Percentiles rank a stretch among this genome's conserved stretches.
Conservation (phyloP, 169 alveolate species). For the Plasmodium reichenowi region DNA sequence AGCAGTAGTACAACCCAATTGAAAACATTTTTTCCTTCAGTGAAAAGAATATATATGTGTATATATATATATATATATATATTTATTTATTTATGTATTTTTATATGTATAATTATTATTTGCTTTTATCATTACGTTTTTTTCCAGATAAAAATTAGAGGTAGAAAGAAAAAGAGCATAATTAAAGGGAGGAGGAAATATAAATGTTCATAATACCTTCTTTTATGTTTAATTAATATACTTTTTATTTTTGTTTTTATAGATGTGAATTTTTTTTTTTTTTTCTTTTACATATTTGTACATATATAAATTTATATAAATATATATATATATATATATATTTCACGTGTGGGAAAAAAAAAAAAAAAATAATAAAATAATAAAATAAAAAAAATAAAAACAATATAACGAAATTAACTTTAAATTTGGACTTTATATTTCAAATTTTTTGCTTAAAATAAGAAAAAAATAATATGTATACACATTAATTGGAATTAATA, state of each 20-base stretch:
- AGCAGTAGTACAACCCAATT: constrained; percentile 3
- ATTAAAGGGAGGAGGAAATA: constrained; percentile 8
- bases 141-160: constrained; percentile 28
- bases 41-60: no score
- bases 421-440: constrained; percentile 17
- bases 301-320: not conserved
- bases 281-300: not conserved
- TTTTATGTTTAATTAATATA: not conserved
- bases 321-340: not conserved
- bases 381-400: not conserved
- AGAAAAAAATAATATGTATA: constrained; percentile 4
- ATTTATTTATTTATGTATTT: not conserved
- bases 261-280: constrained; percentile 6
- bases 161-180: constrained; percentile 26
- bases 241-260: constrained; percentile 1
- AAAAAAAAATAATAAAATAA: no score
- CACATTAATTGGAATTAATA: not conserved
- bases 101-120: not conserved
- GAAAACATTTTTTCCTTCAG: not conserved
- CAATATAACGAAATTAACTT: constrained; percentile 6
- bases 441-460: not conserved
- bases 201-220: not conserved
- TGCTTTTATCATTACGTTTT: not conserved
- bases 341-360: not conserved
- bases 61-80: not conserved